These are phyloP conservation scores for Nannizziopsis barbatae DNA, from an alignment of 2,329 filamentous ascomycete species.

Conservation along the genomic window DNA sequence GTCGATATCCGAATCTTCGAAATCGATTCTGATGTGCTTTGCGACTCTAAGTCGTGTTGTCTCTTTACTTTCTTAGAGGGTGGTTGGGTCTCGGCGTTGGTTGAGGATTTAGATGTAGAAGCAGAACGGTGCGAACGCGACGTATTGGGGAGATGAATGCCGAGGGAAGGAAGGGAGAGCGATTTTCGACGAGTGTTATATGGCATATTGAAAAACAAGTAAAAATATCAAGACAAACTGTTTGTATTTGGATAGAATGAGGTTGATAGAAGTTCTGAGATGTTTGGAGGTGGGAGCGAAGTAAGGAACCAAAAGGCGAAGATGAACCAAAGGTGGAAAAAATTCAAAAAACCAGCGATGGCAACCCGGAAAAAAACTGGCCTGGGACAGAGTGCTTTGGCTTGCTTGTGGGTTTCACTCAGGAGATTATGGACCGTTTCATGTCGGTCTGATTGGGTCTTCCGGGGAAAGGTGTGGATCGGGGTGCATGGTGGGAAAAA, in stretches of 20 bases:
- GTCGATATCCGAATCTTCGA: conserved; percentile 15
- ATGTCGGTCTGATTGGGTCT: conserved; percentile 11
- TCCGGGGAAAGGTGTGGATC: conserved; percentile 5
- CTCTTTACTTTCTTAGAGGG: conserved; percentile 65
- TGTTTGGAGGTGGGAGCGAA: conserved; percentile 4
- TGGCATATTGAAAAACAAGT: conserved; percentile 50
- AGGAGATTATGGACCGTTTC: conserved; percentile 12
- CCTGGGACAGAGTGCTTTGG: conserved; percentile 9
- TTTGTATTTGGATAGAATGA: conserved; percentile 20
- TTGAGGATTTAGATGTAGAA: conserved; percentile 52
- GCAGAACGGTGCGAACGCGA: conserved; percentile 48
- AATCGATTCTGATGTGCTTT: conserved; percentile 20
- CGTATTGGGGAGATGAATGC: conserved; percentile 65
- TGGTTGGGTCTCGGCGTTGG: conserved; percentile 43
- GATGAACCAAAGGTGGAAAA: conserved; percentile 9
- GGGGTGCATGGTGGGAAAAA: conserved; percentile 10
- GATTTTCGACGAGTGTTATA: conserved; percentile 98
- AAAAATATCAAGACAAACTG: conserved; percentile 10
- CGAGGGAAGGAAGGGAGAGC: conserved; percentile 79
- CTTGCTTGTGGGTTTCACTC: conserved; percentile 14
- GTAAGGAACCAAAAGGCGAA: conserved; percentile 3
- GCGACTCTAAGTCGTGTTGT: conserved; percentile 48
- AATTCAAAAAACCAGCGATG: conserved; percentile 10
- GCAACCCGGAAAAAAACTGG: conserved; percentile 7
- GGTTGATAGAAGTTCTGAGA: conserved; percentile 17